Base-by-base conservation (phyloP, 2,329 filamentous ascomycete species). In the Geosmithia morbida region DNA sequence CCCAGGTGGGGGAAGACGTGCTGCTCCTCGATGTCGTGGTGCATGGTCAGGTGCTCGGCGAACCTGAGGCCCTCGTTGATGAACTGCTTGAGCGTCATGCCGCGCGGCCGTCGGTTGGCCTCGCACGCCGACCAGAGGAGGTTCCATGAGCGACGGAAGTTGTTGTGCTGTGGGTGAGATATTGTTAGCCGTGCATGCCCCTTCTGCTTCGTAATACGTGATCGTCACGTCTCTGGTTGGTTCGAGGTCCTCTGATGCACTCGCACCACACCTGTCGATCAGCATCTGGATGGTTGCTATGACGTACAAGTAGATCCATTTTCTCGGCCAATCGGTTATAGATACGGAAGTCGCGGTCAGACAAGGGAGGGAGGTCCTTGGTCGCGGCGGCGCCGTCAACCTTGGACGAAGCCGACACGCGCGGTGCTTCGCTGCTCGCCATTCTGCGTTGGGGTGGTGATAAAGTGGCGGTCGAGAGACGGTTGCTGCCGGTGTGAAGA, bases 11-110 rank as follows among this genome's bases (percentile, higher is more conserved):
- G 89, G 62, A 94, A 95, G 41, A 95, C 71, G 60, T 87, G 77
- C 29, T 70, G 66, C 63, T 96, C 88, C 62, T 95, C 89, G 57
- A 94, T 90, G 49, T 67, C 69, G 67, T 95, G 89, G 66, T 95
- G 88, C 49, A 76, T 65, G 10, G 77, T 74, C n/a, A 95, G 77
- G 49, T 83, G 75, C 16, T 72, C 70, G 53, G 77, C 74, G 60
- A 95, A 87, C 45, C 79, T 67, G n/a, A 86, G 68, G 30, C 82
- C 85, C 22, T 73, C 68, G 54, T 69, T 61, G 54, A 94, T 66
- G 62, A 92, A 87, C 52, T 83, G 73, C 26, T 74, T 73, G 14
- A 87, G 73, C 1, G 81, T 79, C 68, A 87, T 76, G 52, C 72
- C 71, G 3, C 66, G 57, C 0, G 84, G 81, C 0, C 82, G 78